Percentiles rank a stretch among this genome's conserved stretches.
phyloP scores from a whole-genome alignment of 495 filamentous ascomycete species.

The Aspergillus wentii region DNA sequence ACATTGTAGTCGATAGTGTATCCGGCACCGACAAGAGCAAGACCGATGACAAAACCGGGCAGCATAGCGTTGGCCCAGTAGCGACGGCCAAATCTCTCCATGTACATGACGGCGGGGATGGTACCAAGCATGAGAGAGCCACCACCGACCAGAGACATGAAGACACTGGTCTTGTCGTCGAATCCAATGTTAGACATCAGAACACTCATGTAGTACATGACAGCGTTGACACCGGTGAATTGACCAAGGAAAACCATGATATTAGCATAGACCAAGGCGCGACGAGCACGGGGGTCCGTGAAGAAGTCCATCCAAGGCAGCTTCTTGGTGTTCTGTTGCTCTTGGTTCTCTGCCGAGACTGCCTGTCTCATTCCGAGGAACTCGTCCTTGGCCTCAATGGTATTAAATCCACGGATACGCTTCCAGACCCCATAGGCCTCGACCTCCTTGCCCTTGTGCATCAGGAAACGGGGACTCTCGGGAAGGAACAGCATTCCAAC shows the following conservation, averaged over 20 bases:
- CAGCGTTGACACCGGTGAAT: conserved; percentile 56
- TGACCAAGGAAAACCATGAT: conserved; percentile 60
- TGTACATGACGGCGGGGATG: conserved; percentile 54
- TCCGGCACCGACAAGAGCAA: conserved; percentile 50
- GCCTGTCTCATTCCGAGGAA: conserved; percentile 58
- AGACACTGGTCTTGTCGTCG: conserved; percentile 42
- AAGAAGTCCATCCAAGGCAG: conserved; percentile 60
- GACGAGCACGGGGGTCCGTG: conserved; percentile 52
- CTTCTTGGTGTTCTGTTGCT: conserved; percentile 31
- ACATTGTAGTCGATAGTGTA: conserved; percentile 40
- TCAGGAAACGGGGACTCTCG: conserved; percentile 51
- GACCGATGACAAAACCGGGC: conserved; percentile 56
- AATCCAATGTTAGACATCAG: conserved; percentile 56
- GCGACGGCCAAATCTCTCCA: conserved; percentile 55
- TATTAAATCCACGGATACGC: conserved; percentile 49
- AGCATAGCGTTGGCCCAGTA: conserved; percentile 60
- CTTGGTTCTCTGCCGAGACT: conserved; percentile 42
- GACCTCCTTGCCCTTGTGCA: conserved; percentile 45
- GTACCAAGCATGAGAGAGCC: conserved; percentile 52
- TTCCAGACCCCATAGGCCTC: conserved; percentile 58
- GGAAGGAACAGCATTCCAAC: conserved; percentile 57
- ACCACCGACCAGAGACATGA: conserved; percentile 61
- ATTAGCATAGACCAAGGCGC: conserved; percentile 57
- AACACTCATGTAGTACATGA: conserved; percentile 60
- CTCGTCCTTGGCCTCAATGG: conserved; percentile 47